These are phyloP conservation scores for Liriodendron chinense DNA, from an alignment of 164 flowering plant species.

Conservation along the genomic window DNA sequence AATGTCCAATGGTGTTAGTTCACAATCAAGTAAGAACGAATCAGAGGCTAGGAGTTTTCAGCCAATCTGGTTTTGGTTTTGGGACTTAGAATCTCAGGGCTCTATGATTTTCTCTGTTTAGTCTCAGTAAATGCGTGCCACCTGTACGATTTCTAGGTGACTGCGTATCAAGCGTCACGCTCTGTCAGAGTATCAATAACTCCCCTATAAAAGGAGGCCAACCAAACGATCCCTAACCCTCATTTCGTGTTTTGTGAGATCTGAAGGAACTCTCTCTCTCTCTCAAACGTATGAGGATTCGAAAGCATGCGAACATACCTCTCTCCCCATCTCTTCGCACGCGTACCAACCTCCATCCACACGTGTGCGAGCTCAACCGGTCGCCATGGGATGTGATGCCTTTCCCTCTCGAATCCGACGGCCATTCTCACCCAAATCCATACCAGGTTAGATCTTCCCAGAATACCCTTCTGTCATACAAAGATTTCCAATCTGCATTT, in stretches of 20 bases:
- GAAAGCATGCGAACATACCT: slow-evolving; percentile 14
- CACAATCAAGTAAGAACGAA: too few relatives aligned
- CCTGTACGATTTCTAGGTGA: too few relatives aligned
- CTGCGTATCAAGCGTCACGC: too few relatives aligned
- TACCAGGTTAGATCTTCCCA: slow-evolving; percentile 8
- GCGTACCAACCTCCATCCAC: slow-evolving; percentile 15
- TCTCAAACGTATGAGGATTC: slow-evolving; percentile 20
- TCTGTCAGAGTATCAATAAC: too few relatives aligned
- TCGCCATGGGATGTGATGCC: slow-evolving; percentile 64
- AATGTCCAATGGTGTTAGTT: too few relatives aligned
- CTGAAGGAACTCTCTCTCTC: slow-evolving; percentile 3
- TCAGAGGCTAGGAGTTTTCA: too few relatives aligned
- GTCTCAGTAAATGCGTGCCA: too few relatives aligned
- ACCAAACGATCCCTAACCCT: slow-evolving; percentile 5
- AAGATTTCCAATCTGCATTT: background rate
- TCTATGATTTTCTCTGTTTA: too few relatives aligned
- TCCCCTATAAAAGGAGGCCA: background rate
- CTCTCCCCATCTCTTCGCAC: background rate
- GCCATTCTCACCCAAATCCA: slow-evolving; percentile 1
- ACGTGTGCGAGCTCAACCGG: slow-evolving; percentile 49
- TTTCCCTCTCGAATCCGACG: slow-evolving; percentile 15
- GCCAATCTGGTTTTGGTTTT: too few relatives aligned
- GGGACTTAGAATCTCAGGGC: too few relatives aligned
- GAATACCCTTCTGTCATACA: background rate
- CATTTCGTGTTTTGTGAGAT: slow-evolving; percentile 6